phyloP scores from a whole-genome alignment of 306 rosid species.

The Betula pendula region DNA sequence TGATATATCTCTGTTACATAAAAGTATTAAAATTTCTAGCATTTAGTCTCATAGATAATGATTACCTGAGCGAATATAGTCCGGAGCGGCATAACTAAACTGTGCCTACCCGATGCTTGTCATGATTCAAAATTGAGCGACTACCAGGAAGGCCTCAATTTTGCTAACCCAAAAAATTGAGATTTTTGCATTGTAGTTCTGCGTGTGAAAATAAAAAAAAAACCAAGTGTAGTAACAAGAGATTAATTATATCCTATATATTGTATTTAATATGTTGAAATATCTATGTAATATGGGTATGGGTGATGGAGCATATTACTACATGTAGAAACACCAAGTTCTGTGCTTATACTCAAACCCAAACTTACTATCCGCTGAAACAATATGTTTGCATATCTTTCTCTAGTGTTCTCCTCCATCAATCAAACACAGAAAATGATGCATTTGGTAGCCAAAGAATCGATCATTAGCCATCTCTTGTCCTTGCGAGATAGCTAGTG shows the following conservation, averaged over 20 bases:
- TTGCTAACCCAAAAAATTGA: conserved; percentile 89
- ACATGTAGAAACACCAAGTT: neutral
- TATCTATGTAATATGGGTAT: neutral
- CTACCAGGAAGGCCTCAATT: conserved; percentile 71
- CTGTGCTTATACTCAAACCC: neutral
- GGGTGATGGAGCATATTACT: neutral
- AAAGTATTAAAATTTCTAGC: neutral
- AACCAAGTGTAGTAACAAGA: neutral
- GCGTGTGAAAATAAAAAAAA: conserved; percentile 18
- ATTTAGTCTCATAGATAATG: neutral
- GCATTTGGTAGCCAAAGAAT: too few relatives aligned
- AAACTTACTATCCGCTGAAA: neutral
- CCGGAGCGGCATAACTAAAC: conserved; percentile 96
- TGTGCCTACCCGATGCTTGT: too few relatives aligned
- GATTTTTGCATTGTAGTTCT: conserved; percentile 78
- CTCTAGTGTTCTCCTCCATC: too few relatives aligned
- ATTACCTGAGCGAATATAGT: conserved; percentile 77
- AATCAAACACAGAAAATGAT: too few relatives aligned
- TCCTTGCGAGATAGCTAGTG: too few relatives aligned
- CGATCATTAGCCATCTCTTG: too few relatives aligned
- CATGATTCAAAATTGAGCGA: too few relatives aligned
- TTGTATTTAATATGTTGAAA: too few relatives aligned
- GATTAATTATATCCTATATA: conserved; percentile 4
- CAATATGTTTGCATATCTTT: neutral
- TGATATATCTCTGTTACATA: neutral